Evolutionary conservation across 2,329 filamentous ascomycete genomes (phyloP).

Genomic region (Thelonectria discophora): DNA sequence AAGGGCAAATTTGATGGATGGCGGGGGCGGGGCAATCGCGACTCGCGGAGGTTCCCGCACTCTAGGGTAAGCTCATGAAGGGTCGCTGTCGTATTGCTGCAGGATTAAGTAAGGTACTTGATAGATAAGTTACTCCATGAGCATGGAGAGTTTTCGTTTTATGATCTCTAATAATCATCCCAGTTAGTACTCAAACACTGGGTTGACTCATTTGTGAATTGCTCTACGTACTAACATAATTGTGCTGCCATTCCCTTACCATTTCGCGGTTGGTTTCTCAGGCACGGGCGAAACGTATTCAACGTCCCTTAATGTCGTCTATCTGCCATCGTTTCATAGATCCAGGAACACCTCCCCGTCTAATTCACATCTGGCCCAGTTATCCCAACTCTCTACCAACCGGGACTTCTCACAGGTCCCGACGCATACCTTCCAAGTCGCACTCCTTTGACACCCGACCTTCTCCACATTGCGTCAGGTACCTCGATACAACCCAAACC

Average conservation of each 20-base stretch:
- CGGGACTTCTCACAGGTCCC: no score
- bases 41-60: conserved; percentile 2
- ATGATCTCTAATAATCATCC: no score
- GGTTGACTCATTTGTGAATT: no score
- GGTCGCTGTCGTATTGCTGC: neutral
- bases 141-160: no score
- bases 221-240: no score
- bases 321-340: neutral
- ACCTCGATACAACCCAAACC: conserved; percentile 4
- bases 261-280: no score
- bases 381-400: no score
- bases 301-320: neutral
- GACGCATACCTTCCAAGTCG: neutral
- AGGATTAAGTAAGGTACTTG: no score
- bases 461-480: conserved; percentile 2
- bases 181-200: no score
- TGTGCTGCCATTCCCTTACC: no score
- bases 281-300: neutral
- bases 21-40: conserved; percentile 36
- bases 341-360: neutral
- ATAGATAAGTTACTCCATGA: no score
- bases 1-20: conserved; percentile 38
- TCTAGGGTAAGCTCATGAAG: conserved; percentile 8
- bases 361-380: no score
- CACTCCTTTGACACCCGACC: conserved; percentile 9